A percentile compares a stretch with the other conserved stretches of the same genome.
phyloP scores from a whole-genome alignment of 2,329 filamentous ascomycete genomes.

The Xylariaceae sp. region DNA sequence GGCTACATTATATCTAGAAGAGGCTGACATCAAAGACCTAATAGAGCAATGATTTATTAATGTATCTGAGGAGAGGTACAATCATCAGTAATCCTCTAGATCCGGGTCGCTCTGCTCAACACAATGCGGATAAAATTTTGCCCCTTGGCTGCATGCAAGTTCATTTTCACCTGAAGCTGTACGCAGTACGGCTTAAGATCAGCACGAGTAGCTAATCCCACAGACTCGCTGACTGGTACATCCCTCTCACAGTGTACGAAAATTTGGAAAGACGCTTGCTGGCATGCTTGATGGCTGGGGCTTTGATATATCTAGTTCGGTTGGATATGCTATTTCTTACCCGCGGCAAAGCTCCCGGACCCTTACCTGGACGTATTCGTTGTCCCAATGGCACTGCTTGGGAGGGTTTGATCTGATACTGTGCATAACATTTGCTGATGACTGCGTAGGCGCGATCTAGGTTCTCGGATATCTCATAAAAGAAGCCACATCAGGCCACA shows the following conservation, averaged over 20 bases:
- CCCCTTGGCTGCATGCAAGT: background rate
- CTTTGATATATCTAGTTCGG: no score
- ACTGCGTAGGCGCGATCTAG: conserved; percentile 19
- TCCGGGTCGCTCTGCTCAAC: background rate
- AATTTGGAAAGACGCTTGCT: no score
- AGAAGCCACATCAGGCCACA: conserved; percentile 36
- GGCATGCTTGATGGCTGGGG: no score
- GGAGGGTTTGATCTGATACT: background rate
- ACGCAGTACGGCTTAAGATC: no score
- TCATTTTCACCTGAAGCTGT: background rate
- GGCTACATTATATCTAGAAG: background rate
- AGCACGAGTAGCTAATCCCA: background rate
- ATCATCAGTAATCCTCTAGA: background rate
- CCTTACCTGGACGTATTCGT: conserved; percentile 4
- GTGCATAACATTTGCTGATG: conserved; percentile 14
- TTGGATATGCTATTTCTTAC: background rate
- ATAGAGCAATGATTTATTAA: background rate
- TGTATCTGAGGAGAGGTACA: background rate
- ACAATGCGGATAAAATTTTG: background rate
- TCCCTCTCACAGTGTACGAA: background rate
- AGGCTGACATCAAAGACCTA: no score
- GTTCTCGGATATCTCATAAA: conserved; percentile 20
- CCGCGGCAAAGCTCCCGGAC: background rate
- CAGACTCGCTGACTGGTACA: background rate
- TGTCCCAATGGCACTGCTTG: background rate